A percentile compares a stretch with the other conserved stretches of the same genome.
These are phyloP conservation scores for Rhizopus stolonifer DNA, from an alignment of 371 early-diverging fungal genomes.

Conservation along the genomic window DNA sequence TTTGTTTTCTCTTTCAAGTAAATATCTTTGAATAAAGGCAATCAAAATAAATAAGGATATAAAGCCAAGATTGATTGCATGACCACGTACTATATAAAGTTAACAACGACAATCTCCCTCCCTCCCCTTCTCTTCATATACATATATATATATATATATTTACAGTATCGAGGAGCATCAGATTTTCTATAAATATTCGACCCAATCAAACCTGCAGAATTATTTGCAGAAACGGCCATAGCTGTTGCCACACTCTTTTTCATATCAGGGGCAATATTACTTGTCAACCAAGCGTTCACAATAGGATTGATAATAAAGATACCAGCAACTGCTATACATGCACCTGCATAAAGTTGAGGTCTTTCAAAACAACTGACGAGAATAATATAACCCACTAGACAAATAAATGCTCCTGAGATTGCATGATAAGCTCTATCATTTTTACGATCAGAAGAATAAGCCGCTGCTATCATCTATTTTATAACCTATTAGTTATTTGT, in stretches of 20 bases:
- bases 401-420: constrained; percentile 33
- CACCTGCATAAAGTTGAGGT: constrained; percentile 27
- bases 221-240: constrained; percentile 51
- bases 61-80: constrained; percentile 32
- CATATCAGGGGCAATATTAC: constrained; percentile 49
- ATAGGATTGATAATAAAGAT: constrained; percentile 49
- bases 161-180: constrained; percentile 47
- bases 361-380: constrained; percentile 19
- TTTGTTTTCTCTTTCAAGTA: constrained; percentile 26
- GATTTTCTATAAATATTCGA: constrained; percentile 47
- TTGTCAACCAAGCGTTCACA: constrained; percentile 51
- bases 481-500: background rate
- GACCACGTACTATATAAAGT: constrained; percentile 36
- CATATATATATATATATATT: too few species aligned
- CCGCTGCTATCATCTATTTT: constrained; percentile 37
- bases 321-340: constrained; percentile 46
- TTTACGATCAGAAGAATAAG: constrained; percentile 39
- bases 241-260: constrained; percentile 50
- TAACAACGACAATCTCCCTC: background rate
- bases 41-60: constrained; percentile 32
- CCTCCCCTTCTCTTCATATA: too few species aligned
- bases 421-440: constrained; percentile 47
- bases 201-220: constrained; percentile 46
- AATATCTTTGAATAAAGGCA: constrained; percentile 26
- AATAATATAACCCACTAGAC: constrained; percentile 39